A percentile compares a stretch with the other conserved stretches of the same genome.
These are phyloP conservation scores for Wickerhamiella brachini DNA, from an alignment of 805 yeast species.

Conservation along the genomic window DNA sequence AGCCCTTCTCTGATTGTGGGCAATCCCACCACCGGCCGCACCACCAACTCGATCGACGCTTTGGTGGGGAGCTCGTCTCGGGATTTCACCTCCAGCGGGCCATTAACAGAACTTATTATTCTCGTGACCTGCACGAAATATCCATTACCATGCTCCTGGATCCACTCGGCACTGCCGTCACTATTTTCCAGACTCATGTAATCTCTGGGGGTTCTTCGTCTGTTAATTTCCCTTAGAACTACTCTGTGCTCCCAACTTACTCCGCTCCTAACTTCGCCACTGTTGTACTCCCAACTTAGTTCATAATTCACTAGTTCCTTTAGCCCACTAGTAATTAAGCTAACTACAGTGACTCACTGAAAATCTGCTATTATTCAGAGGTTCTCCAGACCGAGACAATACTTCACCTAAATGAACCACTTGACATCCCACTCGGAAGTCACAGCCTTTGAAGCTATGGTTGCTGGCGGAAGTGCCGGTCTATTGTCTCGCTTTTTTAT, in stretches of 20 bases:
- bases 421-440: slow-evolving; percentile 34
- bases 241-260: too few species aligned
- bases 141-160: slow-evolving; percentile 23
- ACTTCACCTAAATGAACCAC: slow-evolving; percentile 15
- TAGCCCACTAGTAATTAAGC: too few species aligned
- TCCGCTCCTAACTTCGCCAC: too few species aligned
- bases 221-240: too few species aligned
- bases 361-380: too few species aligned
- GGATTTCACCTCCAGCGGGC: slow-evolving; percentile 76
- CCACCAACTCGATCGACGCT: slow-evolving; percentile 62
- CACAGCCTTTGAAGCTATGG: slow-evolving; percentile 36
- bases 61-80: slow-evolving; percentile 75
- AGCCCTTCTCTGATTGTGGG: slow-evolving; percentile 60
- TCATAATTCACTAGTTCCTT: too few species aligned
- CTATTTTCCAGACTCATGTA: slow-evolving; percentile 35
- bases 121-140: slow-evolving; percentile 3
- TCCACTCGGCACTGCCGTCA: slow-evolving; percentile 66
- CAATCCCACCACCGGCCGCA: slow-evolving; percentile 67
- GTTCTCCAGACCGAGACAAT: too few species aligned
- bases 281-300: too few species aligned
- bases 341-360: too few species aligned
- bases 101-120: slow-evolving; percentile 59
- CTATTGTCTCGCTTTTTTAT: slow-evolving; percentile 44
- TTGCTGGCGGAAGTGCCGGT: slow-evolving; percentile 67
- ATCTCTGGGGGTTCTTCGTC: neutral